Evolutionary conservation across 306 rosid genomes (phyloP).

Genomic region (Inga oerstediana): DNA sequence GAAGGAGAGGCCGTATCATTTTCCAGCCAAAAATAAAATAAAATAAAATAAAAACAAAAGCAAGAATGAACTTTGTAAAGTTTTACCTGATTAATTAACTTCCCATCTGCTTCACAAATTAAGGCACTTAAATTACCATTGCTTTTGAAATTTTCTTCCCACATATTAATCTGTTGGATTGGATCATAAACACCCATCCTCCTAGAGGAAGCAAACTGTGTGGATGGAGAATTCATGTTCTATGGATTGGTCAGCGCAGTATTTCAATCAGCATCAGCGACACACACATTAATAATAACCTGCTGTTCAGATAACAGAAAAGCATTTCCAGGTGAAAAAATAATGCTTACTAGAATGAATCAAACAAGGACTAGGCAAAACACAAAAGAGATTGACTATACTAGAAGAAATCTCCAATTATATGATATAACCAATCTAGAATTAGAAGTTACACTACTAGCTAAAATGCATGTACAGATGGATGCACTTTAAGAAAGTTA

Average conservation of each 20-base stretch:
- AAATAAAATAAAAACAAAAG: background rate
- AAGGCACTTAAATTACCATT: conserved; percentile 60
- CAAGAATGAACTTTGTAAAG: conserved; percentile 11
- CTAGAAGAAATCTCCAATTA: background rate
- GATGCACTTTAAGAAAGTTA: conserved; percentile 1
- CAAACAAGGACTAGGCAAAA: background rate
- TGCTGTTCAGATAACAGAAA: conserved; percentile 5
- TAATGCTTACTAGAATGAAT: conserved; percentile 13
- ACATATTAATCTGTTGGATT: conserved; percentile 81
- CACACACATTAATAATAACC: conserved; percentile 1
- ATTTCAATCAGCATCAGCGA: conserved; percentile 32
- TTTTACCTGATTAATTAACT: conserved; percentile 71
- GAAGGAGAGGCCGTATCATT: conserved; percentile 13
- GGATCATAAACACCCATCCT: conserved; percentile 91
- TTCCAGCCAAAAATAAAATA: background rate
- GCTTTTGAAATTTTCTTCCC: conserved; percentile 80
- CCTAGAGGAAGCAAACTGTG: conserved; percentile 70
- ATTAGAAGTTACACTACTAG: background rate
- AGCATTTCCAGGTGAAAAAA: conserved; percentile 8
- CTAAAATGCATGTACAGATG: background rate
- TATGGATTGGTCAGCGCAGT: conserved; percentile 39
- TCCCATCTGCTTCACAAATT: conserved; percentile 61
- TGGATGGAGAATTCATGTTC: conserved; percentile 75
- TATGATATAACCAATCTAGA: background rate
- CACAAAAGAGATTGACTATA: background rate